Conservation (phyloP, 352 stramenopile genomes). For the Pythium sp. region DNA sequence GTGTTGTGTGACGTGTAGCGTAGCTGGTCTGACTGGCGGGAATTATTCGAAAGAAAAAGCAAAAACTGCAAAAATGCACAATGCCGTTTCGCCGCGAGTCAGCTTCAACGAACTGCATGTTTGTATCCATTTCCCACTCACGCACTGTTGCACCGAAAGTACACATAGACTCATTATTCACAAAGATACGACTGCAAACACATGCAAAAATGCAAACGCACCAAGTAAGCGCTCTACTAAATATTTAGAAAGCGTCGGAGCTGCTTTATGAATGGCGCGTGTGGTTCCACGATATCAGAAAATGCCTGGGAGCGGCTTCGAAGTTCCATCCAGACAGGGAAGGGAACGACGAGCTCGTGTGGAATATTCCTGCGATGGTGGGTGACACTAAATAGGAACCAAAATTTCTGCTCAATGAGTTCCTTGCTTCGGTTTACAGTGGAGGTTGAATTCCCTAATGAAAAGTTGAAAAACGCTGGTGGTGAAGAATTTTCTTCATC, state of each 20-base stretch:
- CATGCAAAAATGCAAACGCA: neutral
- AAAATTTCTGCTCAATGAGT: neutral
- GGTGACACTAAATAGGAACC: no score
- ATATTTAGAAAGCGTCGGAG: neutral
- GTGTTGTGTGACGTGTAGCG: no score
- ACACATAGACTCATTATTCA: neutral
- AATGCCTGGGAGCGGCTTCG: neutral
- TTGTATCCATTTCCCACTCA: constrained; percentile 1
- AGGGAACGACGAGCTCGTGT: neutral
- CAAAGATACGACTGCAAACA: neutral
- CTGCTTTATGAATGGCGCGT: neutral
- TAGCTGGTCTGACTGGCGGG: neutral
- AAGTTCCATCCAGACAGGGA: neutral
- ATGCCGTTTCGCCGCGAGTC: neutral
- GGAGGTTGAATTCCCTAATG: no score
- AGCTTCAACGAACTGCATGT: constrained; percentile 6
- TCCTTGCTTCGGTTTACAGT: neutral
- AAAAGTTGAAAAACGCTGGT: neutral
- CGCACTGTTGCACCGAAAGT: neutral
- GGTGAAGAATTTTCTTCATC: neutral
- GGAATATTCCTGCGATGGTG: neutral
- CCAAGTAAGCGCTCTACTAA: neutral
- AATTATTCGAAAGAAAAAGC: neutral
- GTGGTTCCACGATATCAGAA: neutral
- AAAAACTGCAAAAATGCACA: neutral